A percentile compares a stretch with the other conserved stretches of the same genome.
Conservation (phyloP, 805 yeast species). For the Wickerhamiella spandovensis region DNA sequence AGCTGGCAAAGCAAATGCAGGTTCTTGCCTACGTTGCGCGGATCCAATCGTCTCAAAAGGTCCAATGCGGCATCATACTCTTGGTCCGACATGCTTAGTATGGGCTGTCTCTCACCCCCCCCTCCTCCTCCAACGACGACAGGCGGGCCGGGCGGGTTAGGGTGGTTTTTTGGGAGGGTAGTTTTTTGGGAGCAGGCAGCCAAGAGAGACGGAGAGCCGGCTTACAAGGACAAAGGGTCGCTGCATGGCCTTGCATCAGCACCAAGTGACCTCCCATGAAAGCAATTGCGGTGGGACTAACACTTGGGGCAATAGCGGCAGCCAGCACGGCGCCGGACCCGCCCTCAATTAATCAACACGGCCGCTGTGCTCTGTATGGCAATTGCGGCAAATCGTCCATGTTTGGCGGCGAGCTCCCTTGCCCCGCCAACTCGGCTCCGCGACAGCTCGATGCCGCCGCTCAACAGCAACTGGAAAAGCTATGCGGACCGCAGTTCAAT, state of each 20-base stretch:
- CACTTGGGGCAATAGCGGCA: background rate
- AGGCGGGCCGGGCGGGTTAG: too few species aligned
- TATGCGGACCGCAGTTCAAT: conserved; percentile 58
- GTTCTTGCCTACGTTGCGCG: conserved; percentile 40
- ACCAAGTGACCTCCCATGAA: background rate
- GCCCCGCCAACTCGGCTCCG: conserved; percentile 46
- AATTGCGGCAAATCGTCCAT: conserved; percentile 66
- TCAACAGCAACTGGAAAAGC: conserved; percentile 31
- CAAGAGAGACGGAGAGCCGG: too few species aligned
- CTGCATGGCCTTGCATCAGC: background rate
- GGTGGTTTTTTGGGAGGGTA: too few species aligned
- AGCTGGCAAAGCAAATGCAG: conserved; percentile 35
- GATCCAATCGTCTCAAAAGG: conserved; percentile 61
- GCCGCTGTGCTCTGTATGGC: conserved; percentile 22
- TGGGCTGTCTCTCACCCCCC: background rate
- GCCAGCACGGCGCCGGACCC: background rate
- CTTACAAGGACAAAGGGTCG: background rate
- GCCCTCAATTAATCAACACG: background rate
- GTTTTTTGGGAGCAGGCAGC: background rate
- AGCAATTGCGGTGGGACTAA: background rate
- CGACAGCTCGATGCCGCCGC: conserved; percentile 33
- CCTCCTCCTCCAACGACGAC: background rate
- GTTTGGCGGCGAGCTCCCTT: conserved; percentile 72
- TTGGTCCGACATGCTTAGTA: conserved; percentile 26
- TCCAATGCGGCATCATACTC: conserved; percentile 68